A percentile compares a stretch with the other conserved stretches of the same genome.
These are phyloP conservation scores for Rutstroemia sydowiana DNA, from an alignment of 2,329 filamentous ascomycete genomes.

Conservation along the genomic window DNA sequence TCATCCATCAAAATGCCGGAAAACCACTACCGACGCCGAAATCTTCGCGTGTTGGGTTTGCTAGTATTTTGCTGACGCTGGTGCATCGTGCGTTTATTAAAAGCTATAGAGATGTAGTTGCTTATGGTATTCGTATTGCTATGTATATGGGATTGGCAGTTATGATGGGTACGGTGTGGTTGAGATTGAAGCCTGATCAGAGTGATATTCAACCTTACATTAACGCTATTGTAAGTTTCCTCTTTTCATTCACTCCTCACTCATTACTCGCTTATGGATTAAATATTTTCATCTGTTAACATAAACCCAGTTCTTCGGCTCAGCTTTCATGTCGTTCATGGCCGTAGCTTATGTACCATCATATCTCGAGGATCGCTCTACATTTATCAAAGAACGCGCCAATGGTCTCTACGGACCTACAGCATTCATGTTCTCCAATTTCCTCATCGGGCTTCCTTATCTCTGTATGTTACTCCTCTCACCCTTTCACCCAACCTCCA, in stretches of 20 bases:
- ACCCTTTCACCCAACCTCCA: neutral
- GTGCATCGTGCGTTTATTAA: conserved; percentile 78
- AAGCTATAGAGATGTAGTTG: conserved; percentile 74
- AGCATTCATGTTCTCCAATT: conserved; percentile 70
- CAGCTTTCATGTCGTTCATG: conserved; percentile 74
- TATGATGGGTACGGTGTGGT: conserved; percentile 84
- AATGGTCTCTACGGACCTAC: conserved; percentile 75
- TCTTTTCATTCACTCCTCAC: too few species aligned
- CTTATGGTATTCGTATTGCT: conserved; percentile 71
- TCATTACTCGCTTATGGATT: too few species aligned
- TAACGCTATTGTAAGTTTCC: conserved; percentile 58
- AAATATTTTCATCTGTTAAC: too few species aligned
- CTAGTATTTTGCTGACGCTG: conserved; percentile 51
- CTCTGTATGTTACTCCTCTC: conserved; percentile 43
- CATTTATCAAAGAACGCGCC: conserved; percentile 68
- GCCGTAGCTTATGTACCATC: conserved; percentile 78
- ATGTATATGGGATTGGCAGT: conserved; percentile 78
- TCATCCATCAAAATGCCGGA: conserved; percentile 11
- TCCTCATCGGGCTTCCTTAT: conserved; percentile 74
- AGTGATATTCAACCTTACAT: conserved; percentile 71
- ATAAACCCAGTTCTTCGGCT: conserved; percentile 51
- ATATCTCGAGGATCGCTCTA: conserved; percentile 69
- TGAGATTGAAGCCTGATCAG: conserved; percentile 62
- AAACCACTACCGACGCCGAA: conserved; percentile 12
- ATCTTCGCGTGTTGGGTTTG: conserved; percentile 27